Conservation (phyloP, 2,329 filamentous ascomycete species). For the Diaporthe sp. region DNA sequence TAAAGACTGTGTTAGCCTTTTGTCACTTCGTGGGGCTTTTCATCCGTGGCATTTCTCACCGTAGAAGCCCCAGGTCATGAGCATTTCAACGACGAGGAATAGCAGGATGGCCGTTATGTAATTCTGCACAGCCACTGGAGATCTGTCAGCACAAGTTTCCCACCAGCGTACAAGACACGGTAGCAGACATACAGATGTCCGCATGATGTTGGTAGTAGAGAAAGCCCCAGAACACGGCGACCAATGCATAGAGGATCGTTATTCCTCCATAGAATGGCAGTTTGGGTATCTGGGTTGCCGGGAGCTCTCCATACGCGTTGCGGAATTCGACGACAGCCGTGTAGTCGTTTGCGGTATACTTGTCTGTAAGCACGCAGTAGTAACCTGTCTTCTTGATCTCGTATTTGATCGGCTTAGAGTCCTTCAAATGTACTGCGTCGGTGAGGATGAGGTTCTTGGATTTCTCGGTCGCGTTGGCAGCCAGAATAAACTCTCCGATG, state of each 20-base stretch:
- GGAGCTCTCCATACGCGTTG: slow-evolving; percentile 96
- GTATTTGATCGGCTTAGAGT: slow-evolving; percentile 83
- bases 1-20: slow-evolving; percentile 49
- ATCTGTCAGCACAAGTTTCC: slow-evolving; percentile 49
- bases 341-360: slow-evolving; percentile 78
- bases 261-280: slow-evolving; percentile 96
- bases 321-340: slow-evolving; percentile 89
- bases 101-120: slow-evolving; percentile 98
- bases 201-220: slow-evolving; percentile 94
- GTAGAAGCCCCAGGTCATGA: slow-evolving; percentile 99
- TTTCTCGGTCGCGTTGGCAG: slow-evolving; percentile 79
- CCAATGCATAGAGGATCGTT: slow-evolving; percentile 91
- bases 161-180: not conserved
- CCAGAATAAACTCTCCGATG: slow-evolving; percentile 86
- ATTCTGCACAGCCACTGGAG: slow-evolving; percentile 90
- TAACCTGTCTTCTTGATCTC: slow-evolving; percentile 91
- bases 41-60: slow-evolving; percentile 60
- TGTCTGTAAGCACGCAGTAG: slow-evolving; percentile 89
- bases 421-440: slow-evolving; percentile 84
- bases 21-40: not conserved
- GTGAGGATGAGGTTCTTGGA: slow-evolving; percentile 83
- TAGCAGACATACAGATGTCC: slow-evolving; percentile 79
- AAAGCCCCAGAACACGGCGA: slow-evolving; percentile 92
- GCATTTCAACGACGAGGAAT: slow-evolving; percentile 94
- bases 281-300: slow-evolving; percentile 95